A percentile compares a stretch with the other conserved stretches of the same genome.
Evolutionary conservation across 2,329 filamentous ascomycete species (phyloP).

Genomic region (Canariomyces notabilis): DNA sequence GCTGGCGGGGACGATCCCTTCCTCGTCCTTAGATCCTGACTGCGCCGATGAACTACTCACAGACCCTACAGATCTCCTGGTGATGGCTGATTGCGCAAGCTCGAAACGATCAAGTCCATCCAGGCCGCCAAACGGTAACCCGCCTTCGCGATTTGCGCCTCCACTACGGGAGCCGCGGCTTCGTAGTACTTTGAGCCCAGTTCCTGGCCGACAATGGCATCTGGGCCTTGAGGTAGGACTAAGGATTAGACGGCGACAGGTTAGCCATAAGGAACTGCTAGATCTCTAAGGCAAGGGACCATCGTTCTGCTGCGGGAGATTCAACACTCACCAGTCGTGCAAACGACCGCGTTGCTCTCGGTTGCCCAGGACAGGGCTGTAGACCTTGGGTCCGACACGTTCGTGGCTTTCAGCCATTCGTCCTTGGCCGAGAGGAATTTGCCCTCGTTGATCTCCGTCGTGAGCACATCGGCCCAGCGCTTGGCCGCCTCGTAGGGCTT

Average conservation of each 20-base stretch:
- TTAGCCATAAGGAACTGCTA: conserved; percentile 16
- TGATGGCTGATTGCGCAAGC: conserved; percentile 10
- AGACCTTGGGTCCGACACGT: conserved; percentile 47
- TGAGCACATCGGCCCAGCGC: conserved; percentile 53
- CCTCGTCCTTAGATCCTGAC: neutral
- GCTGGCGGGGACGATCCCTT: neutral
- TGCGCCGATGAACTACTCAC: neutral
- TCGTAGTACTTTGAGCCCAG: conserved; percentile 60
- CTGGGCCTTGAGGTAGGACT: conserved; percentile 59
- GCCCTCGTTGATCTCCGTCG: conserved; percentile 49
- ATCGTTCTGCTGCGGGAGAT: neutral
- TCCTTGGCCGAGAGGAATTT: conserved; percentile 47
- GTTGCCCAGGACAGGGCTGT: conserved; percentile 60
- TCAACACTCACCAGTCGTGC: conserved; percentile 50
- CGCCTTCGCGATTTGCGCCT: conserved; percentile 62
- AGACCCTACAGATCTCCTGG: conserved; percentile 16
- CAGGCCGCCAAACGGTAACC: conserved; percentile 64
- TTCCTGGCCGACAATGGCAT: conserved; percentile 54
- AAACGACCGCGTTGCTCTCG: conserved; percentile 59
- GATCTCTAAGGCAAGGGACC: neutral
- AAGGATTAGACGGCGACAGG: neutral
- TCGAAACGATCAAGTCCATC: conserved; percentile 56
- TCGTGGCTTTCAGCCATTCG: conserved; percentile 53
- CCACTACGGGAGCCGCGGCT: conserved; percentile 57
- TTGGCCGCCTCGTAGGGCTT: conserved; percentile 46